A percentile compares a stretch with the other conserved stretches of the same genome.
Evolutionary conservation across 2,329 filamentous ascomycete genomes (phyloP).

Genomic region (Aspergillus carbonarius): DNA sequence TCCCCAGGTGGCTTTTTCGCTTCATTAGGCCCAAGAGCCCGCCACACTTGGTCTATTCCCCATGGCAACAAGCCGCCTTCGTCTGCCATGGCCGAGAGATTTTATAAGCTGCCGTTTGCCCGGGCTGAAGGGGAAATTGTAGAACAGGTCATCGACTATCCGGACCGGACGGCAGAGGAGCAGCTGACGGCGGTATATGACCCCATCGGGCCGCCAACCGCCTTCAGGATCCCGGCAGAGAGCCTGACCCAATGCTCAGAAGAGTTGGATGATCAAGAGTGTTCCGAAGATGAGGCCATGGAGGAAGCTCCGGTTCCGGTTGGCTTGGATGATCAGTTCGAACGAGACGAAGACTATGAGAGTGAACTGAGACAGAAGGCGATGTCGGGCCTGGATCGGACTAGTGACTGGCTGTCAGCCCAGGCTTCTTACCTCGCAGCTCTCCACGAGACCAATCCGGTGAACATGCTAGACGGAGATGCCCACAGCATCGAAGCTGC

Average conservation of each 20-base stretch:
- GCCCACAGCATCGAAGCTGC: constrained; percentile 17
- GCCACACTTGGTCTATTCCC: constrained; percentile 77
- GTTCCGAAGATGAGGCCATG: constrained; percentile 25
- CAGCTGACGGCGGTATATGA: constrained; percentile 37
- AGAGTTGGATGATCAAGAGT: constrained; percentile 28
- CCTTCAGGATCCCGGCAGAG: constrained; percentile 50
- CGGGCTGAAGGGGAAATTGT: constrained; percentile 51
- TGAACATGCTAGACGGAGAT: constrained; percentile 40
- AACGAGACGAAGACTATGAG: constrained; percentile 74
- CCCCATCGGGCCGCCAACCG: constrained; percentile 35
- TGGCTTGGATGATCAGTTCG: constrained; percentile 54
- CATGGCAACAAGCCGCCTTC: constrained; percentile 64
- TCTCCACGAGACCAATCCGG: constrained; percentile 57
- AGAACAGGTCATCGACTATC: constrained; percentile 67
- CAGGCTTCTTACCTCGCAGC: constrained; percentile 75
- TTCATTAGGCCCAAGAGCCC: constrained; percentile 70
- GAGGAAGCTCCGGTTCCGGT: constrained; percentile 62
- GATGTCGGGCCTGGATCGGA: constrained; percentile 76
- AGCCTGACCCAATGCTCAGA: constrained; percentile 28
- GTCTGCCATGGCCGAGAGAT: constrained; percentile 87
- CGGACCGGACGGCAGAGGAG: constrained; percentile 39
- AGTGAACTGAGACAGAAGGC: constrained; percentile 70
- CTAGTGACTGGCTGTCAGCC: constrained; percentile 79
- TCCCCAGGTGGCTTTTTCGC: constrained; percentile 92
- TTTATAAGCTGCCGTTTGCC: constrained; percentile 82